Evolutionary conservation across 345 rosid species (phyloP).

Genomic region (Gynandropsis gynandra): DNA sequence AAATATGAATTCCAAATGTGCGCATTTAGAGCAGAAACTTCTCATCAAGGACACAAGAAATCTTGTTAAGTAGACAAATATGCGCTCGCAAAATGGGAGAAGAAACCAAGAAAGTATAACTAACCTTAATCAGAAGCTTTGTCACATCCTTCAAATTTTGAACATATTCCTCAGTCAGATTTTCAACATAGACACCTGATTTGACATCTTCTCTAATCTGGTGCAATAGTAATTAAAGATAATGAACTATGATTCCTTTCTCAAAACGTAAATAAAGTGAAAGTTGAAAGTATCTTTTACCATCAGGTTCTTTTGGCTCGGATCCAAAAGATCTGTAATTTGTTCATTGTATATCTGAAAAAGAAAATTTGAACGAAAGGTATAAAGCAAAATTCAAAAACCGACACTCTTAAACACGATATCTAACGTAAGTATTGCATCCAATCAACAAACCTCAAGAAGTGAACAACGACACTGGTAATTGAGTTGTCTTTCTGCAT

Average conservation of each 20-base stretch:
- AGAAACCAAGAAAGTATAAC: constrained; percentile 6
- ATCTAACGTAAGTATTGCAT: not conserved
- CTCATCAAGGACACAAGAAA: not conserved
- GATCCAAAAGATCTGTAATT: constrained; percentile 78
- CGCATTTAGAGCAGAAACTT: not conserved
- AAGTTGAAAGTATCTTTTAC: constrained; percentile 26
- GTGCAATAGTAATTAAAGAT: constrained; percentile 6
- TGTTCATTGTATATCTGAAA: constrained; percentile 87
- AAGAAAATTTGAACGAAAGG: constrained; percentile 7
- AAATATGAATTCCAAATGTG: not conserved
- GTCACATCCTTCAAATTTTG: constrained; percentile 58
- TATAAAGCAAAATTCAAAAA: not conserved
- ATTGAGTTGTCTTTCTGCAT: constrained; percentile 57
- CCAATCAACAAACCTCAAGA: constrained; percentile 50
- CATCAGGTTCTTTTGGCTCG: constrained; percentile 64
- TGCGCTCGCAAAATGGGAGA: not conserved
- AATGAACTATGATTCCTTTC: constrained; percentile 4
- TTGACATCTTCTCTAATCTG: constrained; percentile 91
- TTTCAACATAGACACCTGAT: constrained; percentile 77
- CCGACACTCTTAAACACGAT: not conserved
- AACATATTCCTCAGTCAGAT: constrained; percentile 65
- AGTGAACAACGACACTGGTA: constrained; percentile 88
- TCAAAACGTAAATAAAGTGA: not conserved
- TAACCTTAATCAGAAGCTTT: constrained; percentile 64
- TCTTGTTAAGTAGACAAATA: not conserved